phyloP scores from a whole-genome alignment of 352 stramenopile genomes.

The Phytophthora meadii region DNA sequence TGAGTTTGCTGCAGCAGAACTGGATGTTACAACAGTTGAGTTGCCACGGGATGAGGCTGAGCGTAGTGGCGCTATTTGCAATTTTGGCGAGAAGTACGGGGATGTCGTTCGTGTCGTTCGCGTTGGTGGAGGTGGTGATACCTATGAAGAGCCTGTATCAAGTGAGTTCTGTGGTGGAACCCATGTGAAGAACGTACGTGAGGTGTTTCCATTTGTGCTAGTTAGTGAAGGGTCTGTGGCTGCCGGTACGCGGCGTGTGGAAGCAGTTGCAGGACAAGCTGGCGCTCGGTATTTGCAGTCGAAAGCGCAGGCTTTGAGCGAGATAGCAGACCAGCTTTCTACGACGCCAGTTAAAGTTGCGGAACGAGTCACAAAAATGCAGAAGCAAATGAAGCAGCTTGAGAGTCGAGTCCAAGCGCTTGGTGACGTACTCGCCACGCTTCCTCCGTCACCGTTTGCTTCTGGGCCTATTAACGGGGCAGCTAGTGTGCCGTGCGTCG shows the following conservation, averaged over 20 bases:
- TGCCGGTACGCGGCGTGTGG: conserved; percentile 78
- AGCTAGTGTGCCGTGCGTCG: conserved; percentile 29
- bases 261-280: conserved; percentile 62
- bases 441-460: conserved; percentile 47
- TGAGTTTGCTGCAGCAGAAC: conserved; percentile 48
- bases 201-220: conserved; percentile 78
- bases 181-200: conserved; percentile 55
- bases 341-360: conserved; percentile 68
- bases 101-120: conserved; percentile 79
- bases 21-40: conserved; percentile 49
- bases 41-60: conserved; percentile 60
- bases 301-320: conserved; percentile 56
- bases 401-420: conserved; percentile 62
- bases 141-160: conserved; percentile 26
- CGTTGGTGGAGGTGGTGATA: conserved; percentile 39
- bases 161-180: conserved; percentile 85
- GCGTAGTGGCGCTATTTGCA: conserved; percentile 72
- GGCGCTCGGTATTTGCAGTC: conserved; percentile 64
- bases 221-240: conserved; percentile 82
- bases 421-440: conserved; percentile 51
- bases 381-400: conserved; percentile 76
- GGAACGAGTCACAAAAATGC: conserved; percentile 71
- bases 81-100: conserved; percentile 88
- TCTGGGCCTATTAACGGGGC: conserved; percentile 32
- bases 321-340: conserved; percentile 61